Evolutionary conservation across 2,329 filamentous ascomycete species (phyloP), one percentile per base, ranked within the genome.

Genomic region (Talaromyces sp.): DNA sequence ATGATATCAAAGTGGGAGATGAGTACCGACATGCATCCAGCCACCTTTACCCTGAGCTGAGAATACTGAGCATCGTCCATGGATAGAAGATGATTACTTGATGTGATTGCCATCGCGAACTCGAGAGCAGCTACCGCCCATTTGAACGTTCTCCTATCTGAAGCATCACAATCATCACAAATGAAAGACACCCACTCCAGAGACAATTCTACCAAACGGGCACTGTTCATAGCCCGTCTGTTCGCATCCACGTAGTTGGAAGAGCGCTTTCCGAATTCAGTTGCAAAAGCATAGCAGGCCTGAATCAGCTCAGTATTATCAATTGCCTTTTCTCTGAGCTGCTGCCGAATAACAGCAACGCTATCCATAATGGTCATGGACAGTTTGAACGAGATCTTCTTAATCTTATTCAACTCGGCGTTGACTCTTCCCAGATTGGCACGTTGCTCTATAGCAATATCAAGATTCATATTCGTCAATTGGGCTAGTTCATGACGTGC

Each of bases 1-100:
- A 99, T 96, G 76, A 99, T 98, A 75, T 99, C 95, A 71, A 99
- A 99, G 76, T 99, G 95, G 9, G 93, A 97, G 68, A 99, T 98
- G 56, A 99, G 82, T 25, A 99, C 84, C 21, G 92, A 93, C 95
- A 99, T 99, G 76, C 95, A 99, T 0, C 93, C 93, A 8, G 92
- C 92, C 5, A 99, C 95, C 76, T 97, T 98, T 63, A 86, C 83
- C 50, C 93, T 86, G 66, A 99, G 81, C 66, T 84, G 87, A 5
- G 88, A 85, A 73, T 96, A 99, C 72, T 99, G 93, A 44, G 89
- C 86, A 63, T 96, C 92, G 44, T 89, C 91, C 64, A 99, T 87
- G 0, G 89, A 91, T n/a, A 99, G 79, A 55, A 99, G 96, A 70
- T 96, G 93, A 64, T 93, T 88, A 11, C 95, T 95, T 59, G 92